Conservation (phyloP, 176 grass and related monocot genomes). For the Saccharum officinarum region DNA sequence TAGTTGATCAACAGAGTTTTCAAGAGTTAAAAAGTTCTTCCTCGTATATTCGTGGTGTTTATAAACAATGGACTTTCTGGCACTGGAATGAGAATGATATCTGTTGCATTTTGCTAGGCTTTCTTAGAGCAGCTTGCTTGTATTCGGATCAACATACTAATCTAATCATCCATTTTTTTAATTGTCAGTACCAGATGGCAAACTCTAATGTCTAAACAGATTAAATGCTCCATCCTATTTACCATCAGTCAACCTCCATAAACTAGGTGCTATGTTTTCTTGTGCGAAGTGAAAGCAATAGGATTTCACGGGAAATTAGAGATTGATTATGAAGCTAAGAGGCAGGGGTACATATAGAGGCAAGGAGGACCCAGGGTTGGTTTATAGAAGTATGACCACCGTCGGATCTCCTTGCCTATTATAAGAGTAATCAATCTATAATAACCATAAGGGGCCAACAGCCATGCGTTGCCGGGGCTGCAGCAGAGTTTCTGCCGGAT, state of each 20-base stretch:
- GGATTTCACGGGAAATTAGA: no score
- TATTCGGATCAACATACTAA: neutral
- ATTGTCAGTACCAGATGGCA: neutral
- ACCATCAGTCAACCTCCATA: conserved; percentile 9
- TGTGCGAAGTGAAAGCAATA: neutral
- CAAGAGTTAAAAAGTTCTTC: conserved; percentile 5
- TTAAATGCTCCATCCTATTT: neutral
- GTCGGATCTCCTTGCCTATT: no score
- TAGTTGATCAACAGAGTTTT: conserved; percentile 2
- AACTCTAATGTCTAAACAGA: conserved; percentile 6
- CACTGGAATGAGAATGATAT: conserved; percentile 11
- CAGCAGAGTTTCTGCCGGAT: no score
- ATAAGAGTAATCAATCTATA: no score
- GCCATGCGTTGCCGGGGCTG: no score
- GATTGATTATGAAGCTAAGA: no score
- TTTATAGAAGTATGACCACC: no score
- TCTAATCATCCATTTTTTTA: neutral
- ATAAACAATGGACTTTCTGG: conserved; percentile 1
- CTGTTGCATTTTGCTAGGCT: neutral
- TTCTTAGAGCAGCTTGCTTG: conserved; percentile 3
- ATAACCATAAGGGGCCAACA: no score
- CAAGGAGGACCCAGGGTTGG: no score
- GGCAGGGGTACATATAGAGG: no score
- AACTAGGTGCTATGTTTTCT: neutral
- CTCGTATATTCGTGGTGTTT: conserved; percentile 21